A percentile compares a stretch with the other conserved stretches of the same genome.
Evolutionary conservation across 148 eudicot genomes (phyloP).

Genomic region (Arctostaphylos glauca): DNA sequence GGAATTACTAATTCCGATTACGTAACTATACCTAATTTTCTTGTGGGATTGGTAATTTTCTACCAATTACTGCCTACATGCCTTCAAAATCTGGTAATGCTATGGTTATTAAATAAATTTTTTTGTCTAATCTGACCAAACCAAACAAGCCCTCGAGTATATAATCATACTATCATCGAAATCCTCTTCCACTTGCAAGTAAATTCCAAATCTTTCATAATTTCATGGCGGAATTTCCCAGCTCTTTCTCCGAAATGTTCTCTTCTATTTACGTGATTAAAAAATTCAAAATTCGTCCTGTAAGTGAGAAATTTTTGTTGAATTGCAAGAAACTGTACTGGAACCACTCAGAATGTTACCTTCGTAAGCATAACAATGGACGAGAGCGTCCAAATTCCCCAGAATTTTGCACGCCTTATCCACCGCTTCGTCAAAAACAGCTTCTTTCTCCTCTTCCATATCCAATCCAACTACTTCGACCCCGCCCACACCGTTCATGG

Average conservation of each 20-base stretch:
- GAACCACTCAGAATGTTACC: constrained; percentile 32
- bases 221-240: background rate
- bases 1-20: background rate
- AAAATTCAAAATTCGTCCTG: background rate
- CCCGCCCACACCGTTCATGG: constrained; percentile 28
- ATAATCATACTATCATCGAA: background rate
- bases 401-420: constrained; percentile 52
- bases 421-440: constrained; percentile 59
- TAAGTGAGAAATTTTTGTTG: background rate
- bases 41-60: too few species aligned
- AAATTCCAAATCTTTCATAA: background rate
- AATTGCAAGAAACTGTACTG: background rate
- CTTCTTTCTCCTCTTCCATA: constrained; percentile 76
- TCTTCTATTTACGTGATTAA: background rate
- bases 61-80: too few species aligned
- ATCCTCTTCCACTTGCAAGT: background rate
- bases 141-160: background rate
- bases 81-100: too few species aligned
- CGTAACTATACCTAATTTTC: background rate
- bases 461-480: constrained; percentile 66
- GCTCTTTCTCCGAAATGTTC: background rate
- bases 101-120: too few species aligned
- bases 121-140: background rate
- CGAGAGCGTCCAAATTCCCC: constrained; percentile 73
- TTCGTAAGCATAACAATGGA: constrained; percentile 72